Conservation (phyloP, 371 early-diverging fungal species). For the Lichtheimia hyalospora region DNA sequence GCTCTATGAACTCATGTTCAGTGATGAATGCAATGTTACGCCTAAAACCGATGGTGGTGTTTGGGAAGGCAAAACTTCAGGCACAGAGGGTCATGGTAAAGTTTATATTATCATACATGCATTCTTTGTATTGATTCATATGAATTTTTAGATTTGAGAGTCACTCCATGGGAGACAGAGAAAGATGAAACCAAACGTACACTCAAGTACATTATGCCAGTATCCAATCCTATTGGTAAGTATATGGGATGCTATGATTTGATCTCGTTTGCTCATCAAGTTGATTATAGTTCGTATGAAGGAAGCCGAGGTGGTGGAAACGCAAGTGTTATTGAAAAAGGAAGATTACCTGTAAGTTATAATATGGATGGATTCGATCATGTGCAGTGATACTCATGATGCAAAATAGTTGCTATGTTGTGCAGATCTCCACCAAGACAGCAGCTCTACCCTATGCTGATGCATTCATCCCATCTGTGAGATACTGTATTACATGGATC, state of each 20-base stretch:
- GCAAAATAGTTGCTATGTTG: slow-evolving; percentile 34
- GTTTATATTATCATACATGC: background rate
- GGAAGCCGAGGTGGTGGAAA: slow-evolving; percentile 61
- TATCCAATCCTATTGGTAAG: slow-evolving; percentile 45
- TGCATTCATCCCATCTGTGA: slow-evolving; percentile 56
- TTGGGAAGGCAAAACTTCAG: slow-evolving; percentile 53
- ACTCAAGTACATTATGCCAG: slow-evolving; percentile 49
- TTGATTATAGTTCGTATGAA: slow-evolving; percentile 44
- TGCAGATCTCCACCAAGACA: slow-evolving; percentile 46
- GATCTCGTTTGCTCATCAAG: background rate
- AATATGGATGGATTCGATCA: background rate
- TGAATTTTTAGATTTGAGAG: slow-evolving; percentile 5
- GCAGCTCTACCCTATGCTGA: slow-evolving; percentile 60
- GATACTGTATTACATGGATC: slow-evolving; percentile 60
- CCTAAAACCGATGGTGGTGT: slow-evolving; percentile 37
- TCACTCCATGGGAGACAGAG: slow-evolving; percentile 12
- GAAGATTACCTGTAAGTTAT: slow-evolving; percentile 53
- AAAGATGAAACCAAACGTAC: slow-evolving; percentile 24
- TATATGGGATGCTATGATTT: background rate
- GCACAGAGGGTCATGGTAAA: slow-evolving; percentile 52
- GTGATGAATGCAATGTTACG: slow-evolving; percentile 31
- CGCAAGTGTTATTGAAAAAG: slow-evolving; percentile 49
- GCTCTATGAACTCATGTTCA: slow-evolving; percentile 61
- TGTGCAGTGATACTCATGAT: background rate
- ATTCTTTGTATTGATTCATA: background rate